Evolutionary conservation across 768 basidiomycete genomes (phyloP).

Genomic region (Kwoniella bestiolae): DNA sequence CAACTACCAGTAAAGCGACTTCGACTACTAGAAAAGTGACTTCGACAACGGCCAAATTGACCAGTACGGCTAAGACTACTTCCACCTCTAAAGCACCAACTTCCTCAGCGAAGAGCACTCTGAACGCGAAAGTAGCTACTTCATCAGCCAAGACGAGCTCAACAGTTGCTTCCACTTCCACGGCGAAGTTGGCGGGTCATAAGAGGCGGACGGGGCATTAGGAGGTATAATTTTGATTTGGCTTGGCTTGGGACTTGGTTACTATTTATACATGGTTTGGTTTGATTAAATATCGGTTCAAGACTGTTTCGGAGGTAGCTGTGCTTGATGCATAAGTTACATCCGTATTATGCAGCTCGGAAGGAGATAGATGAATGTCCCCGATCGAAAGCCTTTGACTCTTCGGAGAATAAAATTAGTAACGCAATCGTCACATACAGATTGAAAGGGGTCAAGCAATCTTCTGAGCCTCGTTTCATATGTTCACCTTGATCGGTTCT

Average conservation of each 20-base stretch:
- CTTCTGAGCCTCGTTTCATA: not conserved
- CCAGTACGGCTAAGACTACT: constrained; percentile 4
- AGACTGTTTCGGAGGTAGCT: too few relatives aligned
- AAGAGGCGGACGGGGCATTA: not conserved
- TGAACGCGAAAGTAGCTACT: not conserved
- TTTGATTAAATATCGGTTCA: too few relatives aligned
- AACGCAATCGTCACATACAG: not conserved
- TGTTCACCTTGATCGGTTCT: not conserved
- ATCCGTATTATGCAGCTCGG: too few relatives aligned
- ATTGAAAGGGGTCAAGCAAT: not conserved
- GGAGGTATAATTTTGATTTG: too few relatives aligned
- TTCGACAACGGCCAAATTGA: not conserved
- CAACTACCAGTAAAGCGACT: not conserved
- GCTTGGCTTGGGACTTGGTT: too few relatives aligned
- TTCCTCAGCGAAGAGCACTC: constrained; percentile 1
- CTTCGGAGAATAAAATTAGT: not conserved
- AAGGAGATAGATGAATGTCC: too few relatives aligned
- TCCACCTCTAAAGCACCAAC: not conserved
- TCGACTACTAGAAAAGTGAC: constrained; percentile 1
- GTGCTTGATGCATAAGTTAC: too few relatives aligned
- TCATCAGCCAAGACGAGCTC: constrained; percentile 1
- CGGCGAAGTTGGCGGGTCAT: constrained; percentile 3
- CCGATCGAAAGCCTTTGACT: too few relatives aligned
- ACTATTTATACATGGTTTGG: too few relatives aligned
- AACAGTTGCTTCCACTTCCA: not conserved